Base-by-base conservation (phyloP, 2,329 filamentous ascomycete species). In the Botryosphaeria dothidea region DNA sequence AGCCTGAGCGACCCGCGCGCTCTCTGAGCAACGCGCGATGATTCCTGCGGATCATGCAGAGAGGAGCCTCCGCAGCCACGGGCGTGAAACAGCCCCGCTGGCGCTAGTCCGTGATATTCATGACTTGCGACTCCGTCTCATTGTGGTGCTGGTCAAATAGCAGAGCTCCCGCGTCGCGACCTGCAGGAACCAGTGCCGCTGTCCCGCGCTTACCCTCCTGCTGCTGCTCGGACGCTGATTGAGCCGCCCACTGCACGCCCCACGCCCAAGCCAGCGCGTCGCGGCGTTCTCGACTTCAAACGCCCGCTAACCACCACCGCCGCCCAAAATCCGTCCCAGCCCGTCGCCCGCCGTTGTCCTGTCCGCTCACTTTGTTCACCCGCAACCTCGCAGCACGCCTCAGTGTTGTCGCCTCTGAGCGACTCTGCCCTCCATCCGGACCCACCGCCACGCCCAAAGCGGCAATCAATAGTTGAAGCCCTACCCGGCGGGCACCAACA, bases 391-490 rank as follows among this genome's bases (percentile, higher is more conserved):
- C n/a, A n/a, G n/a, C n/a, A n/a, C n/a, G n/a, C n/a, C 29, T 54
- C 31, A 41, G 51, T 15, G 51, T 31, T 34, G 56, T 13, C 34
- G 38, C 27, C 21, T 29, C 43, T 60, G 56, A 46, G 41, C 56
- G 56, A 46, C 56, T 60, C 41, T 46, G 13, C 27, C 25, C 38
- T 46, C 27, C 25, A 23, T 7, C 48, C 48, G 51, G 61, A 56
- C 61, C 61, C 61, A 64, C 61, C 49, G 62, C 23, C 19, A 19
- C 52, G 41, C 62, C 62, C 29, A 65, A 65, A 65, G 51, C 52
- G 62, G 62, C 62, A 65, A 65, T 57, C 61, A 64, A 64, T 64
- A 64, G 61, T 64, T 25, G 34, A 38, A 36, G 61, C 49, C 49
- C 61, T 64, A 34, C 61, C 49, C 48, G 51, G 52, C 62, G 54